Evolutionary conservation across 441 rosid species (phyloP).

Genomic region (Erodium trifolium): DNA sequence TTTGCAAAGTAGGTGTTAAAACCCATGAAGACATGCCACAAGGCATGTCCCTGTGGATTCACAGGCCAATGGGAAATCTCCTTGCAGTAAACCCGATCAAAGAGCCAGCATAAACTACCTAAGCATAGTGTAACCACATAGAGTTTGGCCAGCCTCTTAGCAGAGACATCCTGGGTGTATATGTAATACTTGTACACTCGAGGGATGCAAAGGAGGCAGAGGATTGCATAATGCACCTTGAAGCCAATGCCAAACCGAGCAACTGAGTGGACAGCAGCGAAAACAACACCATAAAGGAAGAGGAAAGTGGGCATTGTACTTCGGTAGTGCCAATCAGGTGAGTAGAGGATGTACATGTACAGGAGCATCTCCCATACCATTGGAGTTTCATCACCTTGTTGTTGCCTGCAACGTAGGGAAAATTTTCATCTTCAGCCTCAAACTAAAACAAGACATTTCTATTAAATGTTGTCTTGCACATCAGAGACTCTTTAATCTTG

Average conservation of each 20-base stretch:
- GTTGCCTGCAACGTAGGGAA: slow-evolving; percentile 16
- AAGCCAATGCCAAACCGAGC: slow-evolving; percentile 19
- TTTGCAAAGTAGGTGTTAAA: slow-evolving; percentile 20
- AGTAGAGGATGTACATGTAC: slow-evolving; percentile 23
- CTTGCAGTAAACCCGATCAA: slow-evolving; percentile 20
- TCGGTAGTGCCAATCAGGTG: slow-evolving; percentile 27
- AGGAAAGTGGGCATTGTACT: slow-evolving; percentile 20
- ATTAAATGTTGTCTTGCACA: neutral
- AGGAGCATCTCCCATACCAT: slow-evolving; percentile 22
- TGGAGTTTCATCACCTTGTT: slow-evolving; percentile 18
- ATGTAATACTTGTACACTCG: slow-evolving; percentile 26
- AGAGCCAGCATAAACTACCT: slow-evolving; percentile 20
- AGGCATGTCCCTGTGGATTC: slow-evolving; percentile 24
- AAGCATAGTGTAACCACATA: slow-evolving; percentile 19
- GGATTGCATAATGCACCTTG: slow-evolving; percentile 23
- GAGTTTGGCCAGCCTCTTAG: slow-evolving; percentile 18
- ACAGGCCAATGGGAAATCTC: slow-evolving; percentile 19
- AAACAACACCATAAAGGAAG: slow-evolving; percentile 17
- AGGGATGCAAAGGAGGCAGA: slow-evolving; percentile 24
- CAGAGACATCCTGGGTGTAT: slow-evolving; percentile 19
- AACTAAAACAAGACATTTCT: neutral
- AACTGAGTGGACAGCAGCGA: slow-evolving; percentile 20
- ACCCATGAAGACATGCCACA: slow-evolving; percentile 21
- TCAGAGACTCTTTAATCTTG: neutral
- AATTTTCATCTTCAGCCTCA: neutral